phyloP scores from a whole-genome alignment of 1,284 basidiomycete genomes.

The Filobasidium uniguttulatum region DNA sequence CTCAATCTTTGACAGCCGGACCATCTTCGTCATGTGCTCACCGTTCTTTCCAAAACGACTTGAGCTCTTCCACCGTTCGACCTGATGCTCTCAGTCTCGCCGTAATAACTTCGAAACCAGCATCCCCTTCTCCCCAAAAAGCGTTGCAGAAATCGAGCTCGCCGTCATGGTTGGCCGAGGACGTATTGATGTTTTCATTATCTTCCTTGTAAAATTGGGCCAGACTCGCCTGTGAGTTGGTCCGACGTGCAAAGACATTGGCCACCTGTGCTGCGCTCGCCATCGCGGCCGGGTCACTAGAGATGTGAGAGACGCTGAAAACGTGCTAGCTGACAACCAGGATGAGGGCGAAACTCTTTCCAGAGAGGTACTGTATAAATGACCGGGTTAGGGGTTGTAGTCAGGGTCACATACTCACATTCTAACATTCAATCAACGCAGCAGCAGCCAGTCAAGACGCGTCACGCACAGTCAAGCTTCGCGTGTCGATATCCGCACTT shows the following conservation, averaged over 20 bases:
- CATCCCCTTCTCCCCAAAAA: conserved; percentile 81
- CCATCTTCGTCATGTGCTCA: conserved; percentile 32
- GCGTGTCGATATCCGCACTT: too few species aligned
- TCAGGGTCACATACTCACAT: too few species aligned
- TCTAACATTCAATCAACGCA: too few species aligned
- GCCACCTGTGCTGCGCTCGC: conserved; percentile 50
- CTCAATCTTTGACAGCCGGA: neutral
- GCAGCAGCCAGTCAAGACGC: too few species aligned
- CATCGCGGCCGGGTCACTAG: conserved; percentile 17
- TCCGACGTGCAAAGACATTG: conserved; percentile 20
- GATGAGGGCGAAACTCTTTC: too few species aligned
- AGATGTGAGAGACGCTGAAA: too few species aligned
- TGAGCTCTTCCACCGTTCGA: conserved; percentile 79
- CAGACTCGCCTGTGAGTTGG: conserved; percentile 34
- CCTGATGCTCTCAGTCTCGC: conserved; percentile 69
- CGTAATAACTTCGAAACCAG: conserved; percentile 79
- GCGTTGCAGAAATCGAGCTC: conserved; percentile 82
- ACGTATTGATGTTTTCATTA: conserved; percentile 22
- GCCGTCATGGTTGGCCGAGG: conserved; percentile 30
- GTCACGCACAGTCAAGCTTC: too few species aligned
- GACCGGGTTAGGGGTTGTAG: too few species aligned
- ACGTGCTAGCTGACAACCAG: too few species aligned
- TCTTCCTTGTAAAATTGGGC: conserved; percentile 29
- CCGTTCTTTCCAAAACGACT: conserved; percentile 79
- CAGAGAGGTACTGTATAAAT: too few species aligned